Evolutionary conservation across 2,329 filamentous ascomycete genomes (phyloP), one percentile per base, ranked within the genome.

Genomic region (Trichothecium roseum): DNA sequence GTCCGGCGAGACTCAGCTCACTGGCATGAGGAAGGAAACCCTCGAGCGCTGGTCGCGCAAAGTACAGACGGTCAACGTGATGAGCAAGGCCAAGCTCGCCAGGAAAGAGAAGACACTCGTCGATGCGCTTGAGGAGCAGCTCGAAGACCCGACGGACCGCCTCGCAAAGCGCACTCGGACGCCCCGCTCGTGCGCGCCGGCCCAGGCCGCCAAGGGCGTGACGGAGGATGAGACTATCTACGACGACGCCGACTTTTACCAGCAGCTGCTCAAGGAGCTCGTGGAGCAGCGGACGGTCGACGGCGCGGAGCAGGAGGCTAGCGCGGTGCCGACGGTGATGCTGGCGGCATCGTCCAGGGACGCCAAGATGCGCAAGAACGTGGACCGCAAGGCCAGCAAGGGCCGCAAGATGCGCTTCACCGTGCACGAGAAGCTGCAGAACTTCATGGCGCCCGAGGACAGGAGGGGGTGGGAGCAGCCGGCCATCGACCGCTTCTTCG

Each of bases 371-470:
- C 82, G 83, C 60, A 83, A 84, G 53, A 74, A 80, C 20, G 84
- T 96, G 4, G 91, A 98, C 56, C 88, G 88, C 15, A 91, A 88
- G 55, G 91, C 91, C 1, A 94, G 85, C 55, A 96, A 96, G 61
- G 91, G 91, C 5, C 70, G 91, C 34, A 95, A 95, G 64, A 74
- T 98, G 71, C 73, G 86, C 28, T 98, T 89, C 60, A 91, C 84
- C 13, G 86, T 95, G 31, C 88, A 96, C 53, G 89, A 96, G 64
- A 96, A 96, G 66, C 60, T 98, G 51, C 85, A 94, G 63, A 95
- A 95, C 57, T 96, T 96, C 53, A 95, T 95, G 87, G 88, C 88
- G 9, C 80, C 87, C 0, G 86, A 95, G 55, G 84, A 94, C 54
- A 69, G 84, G 36, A 71, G 81, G 4, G 60, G 57, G 13, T 98